Conservation (phyloP, 345 rosid genomes). For the Aurinia saxatilis region DNA sequence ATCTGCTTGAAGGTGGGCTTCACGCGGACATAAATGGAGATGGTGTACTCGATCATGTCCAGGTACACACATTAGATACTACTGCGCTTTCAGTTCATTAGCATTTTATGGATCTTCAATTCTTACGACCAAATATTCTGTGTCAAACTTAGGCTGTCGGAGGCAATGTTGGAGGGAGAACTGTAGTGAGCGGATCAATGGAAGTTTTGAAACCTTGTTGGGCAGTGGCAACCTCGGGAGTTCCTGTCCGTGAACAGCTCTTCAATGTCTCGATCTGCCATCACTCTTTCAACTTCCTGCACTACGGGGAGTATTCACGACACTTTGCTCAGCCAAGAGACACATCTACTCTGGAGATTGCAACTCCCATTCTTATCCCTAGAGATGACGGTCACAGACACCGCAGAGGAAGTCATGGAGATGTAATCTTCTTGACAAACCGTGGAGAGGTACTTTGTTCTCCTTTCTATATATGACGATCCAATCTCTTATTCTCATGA, state of each 20-base stretch:
- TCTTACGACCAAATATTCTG: slow-evolving; percentile 1
- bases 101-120: background rate
- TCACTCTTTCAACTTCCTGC: slow-evolving; percentile 72
- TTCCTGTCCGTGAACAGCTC: slow-evolving; percentile 90
- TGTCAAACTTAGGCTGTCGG: slow-evolving; percentile 73
- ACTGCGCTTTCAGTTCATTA: background rate
- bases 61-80: slow-evolving; percentile 39
- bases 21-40: slow-evolving; percentile 99
- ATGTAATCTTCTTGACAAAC: slow-evolving; percentile 85
- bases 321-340: slow-evolving; percentile 57
- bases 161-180: slow-evolving; percentile 78
- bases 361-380: slow-evolving; percentile 91
- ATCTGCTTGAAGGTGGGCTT: slow-evolving; percentile 97
- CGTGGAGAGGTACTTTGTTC: slow-evolving; percentile 89
- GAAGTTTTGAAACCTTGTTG: slow-evolving; percentile 80
- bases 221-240: slow-evolving; percentile 99
- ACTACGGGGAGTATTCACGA: slow-evolving; percentile 70
- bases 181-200: slow-evolving; percentile 74
- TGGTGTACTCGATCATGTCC: slow-evolving; percentile 98
- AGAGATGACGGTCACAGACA: slow-evolving; percentile 76
- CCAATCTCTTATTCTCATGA: background rate
- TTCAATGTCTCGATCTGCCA: slow-evolving; percentile 95
- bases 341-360: slow-evolving; percentile 67
- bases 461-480: background rate
- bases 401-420: slow-evolving; percentile 82